Base-by-base conservation (phyloP, 345 rosid genomes). In the Gossypium rotundifolium region DNA sequence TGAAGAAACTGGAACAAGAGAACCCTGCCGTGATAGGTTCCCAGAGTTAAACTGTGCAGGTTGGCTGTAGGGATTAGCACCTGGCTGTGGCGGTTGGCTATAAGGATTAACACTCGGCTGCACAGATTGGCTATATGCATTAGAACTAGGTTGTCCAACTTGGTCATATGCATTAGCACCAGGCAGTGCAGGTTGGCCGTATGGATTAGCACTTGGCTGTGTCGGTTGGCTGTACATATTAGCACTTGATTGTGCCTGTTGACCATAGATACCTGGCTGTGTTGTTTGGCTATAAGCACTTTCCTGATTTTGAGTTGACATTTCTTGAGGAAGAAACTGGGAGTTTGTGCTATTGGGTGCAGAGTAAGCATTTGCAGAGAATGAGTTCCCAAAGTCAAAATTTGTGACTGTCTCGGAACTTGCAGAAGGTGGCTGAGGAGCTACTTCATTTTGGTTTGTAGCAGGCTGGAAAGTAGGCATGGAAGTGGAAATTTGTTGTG, bases 291-390 rank as follows among this genome's bases (percentile, higher is more conserved):
- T 51, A 55, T 16, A 53, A 13, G 20, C 99, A 62, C 85, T 74
- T 78, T 87, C 94, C 70, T 76, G 85, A n/a, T 81, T 77, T 46
- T 92, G 73, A 71, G 84, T 74, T 49, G 88, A 83, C 75, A 77
- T 84, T 52, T 90, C 93, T 81, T 89, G 93, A 71, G 89, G 82
- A 63, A 86, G 76, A 71, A 80, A 80, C 70, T 83, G 87, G 22
- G 89, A 71, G 79, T 86, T 84, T 38, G 85, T n/a, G 78, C 33
- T 63, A 78, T 53, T 70, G 12, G 91, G 76, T 23, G 81, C 80
- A 66, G 88, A 75, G 81, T 82, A 85, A 59, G 86, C 70, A 44
- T 78, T 74, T 29, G 83, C 85, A 51, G 95, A 83, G 62, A 90
- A 87, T 49, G 91, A 71, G 71, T 84, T 89, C 58, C 79, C 92